Base-by-base conservation (phyloP, 2,329 filamentous ascomycete genomes). In the Whalleya microplaca region DNA sequence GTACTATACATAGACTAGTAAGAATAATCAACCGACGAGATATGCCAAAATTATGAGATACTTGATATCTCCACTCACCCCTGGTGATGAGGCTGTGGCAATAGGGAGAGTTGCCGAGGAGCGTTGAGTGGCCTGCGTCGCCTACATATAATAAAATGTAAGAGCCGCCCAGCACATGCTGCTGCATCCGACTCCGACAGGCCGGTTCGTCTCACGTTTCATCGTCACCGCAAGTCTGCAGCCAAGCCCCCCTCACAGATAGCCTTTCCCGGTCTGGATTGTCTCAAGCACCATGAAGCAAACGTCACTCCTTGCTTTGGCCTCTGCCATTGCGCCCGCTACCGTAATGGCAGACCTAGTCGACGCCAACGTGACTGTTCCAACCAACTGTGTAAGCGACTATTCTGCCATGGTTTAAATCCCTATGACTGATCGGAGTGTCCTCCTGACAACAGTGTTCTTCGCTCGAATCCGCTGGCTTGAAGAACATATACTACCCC, bases 401-500 rank as follows among this genome's bases (percentile, higher is more conserved):
- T 19, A 27, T 20, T 29, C 10, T 2, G 16, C 7, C 8, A 41
- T 6, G n/a, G 29, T 9, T 29, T 20, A 10, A 43, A 27, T 14
- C 16, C 4, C 43, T 3, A 21, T 3, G 20, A 42, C 51, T 53
- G 23, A 53, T n/a, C 16, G 8, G 18, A n/a, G 21, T 4, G 18
- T 37, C 32, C 21, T 43, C 18, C 40, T 41, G 18, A 23, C 37
- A 16, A 43, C 18, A 53, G 51, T 53, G 51, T 40, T 21, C 41
- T 3, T 29, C 53, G 5, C 53, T 55, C 21, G n/a, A 51, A 18
- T 47, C 43, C 23, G 29, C 43, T 9, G 48, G 48, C 43, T 20
- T 51, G 19, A 51, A 48, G 42, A 48, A 50, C 18, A 29, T 55
- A 42, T 47, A 51, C 40, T 51, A 40, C 20, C 48, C 53, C 2